Base-by-base conservation (phyloP, 1,139 yeast genomes). In the Geotrichum carabidarum region DNA sequence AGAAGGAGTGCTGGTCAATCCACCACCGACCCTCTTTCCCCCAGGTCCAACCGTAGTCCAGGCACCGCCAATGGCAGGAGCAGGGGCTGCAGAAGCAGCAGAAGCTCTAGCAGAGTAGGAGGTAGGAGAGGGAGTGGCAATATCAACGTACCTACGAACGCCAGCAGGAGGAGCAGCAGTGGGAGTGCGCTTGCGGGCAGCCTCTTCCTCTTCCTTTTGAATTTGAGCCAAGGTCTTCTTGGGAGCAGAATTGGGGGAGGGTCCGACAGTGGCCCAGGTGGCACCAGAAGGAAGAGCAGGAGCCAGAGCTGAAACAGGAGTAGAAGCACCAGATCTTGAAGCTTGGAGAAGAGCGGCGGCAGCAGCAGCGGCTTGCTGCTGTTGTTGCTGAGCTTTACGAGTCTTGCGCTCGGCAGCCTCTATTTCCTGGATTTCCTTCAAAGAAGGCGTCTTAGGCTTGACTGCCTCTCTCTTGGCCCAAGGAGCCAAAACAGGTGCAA, bases 361-460 rank as follows among this genome's bases (percentile, higher is more conserved):
- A 14, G 65, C 62, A 31, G 66, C 72, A 60, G 51, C 68, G 64
- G 32, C 72, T 65, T 50, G 71, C 62, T 51, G 68, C 55, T 59
- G 69, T 61, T 56, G 69, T 61, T 60, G 73, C 59, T 49, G 63
- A 48, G 49, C 62, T 41, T 56, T 60, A 36, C 57, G 56, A 53
- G 65, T 61, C 43, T 59, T 59, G 37, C 64, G 58, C 56, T 67
- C 81, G 56, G 78, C 81, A 45, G 83, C 84, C 65, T 86, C 94
- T 57, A 83, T 69, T 59, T 76, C 79, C 68, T 85, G 93, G 59
- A 87, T 84, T 66, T 87, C 88, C 57, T 81, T 80, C 60, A 87
- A 73, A 1, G 88, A 76, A 57, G 83, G 71, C n/a, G 76, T 68
- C 43, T 84, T 60, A 53, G 75, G 71, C 17, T 70, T 62, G 12